Evolutionary conservation across 2,329 filamentous ascomycete genomes (phyloP).

Genomic region (Sporothrix phasma): DNA sequence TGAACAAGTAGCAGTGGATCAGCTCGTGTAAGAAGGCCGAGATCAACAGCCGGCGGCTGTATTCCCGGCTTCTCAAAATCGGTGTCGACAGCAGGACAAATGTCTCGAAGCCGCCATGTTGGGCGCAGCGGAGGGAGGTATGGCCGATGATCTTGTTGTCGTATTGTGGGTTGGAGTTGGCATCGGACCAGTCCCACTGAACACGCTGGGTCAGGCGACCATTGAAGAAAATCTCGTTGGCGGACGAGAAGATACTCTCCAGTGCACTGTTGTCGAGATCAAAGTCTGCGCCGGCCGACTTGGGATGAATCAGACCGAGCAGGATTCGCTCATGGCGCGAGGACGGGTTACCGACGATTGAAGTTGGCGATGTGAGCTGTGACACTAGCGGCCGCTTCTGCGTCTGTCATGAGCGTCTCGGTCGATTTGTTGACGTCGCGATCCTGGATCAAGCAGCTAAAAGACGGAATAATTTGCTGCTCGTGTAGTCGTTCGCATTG

Average conservation of each 20-base stretch:
- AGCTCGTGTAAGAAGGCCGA: conserved; percentile 58
- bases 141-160: conserved; percentile 50
- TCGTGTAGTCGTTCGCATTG: background rate
- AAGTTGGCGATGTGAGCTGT: conserved; percentile 36
- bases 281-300: conserved; percentile 36
- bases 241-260: conserved; percentile 47
- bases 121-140: conserved; percentile 45
- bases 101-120: conserved; percentile 47
- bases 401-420: conserved; percentile 33
- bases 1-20: conserved; percentile 57
- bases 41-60: conserved; percentile 51
- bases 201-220: conserved; percentile 47
- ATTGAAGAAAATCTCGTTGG: conserved; percentile 54
- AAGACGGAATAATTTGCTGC: background rate
- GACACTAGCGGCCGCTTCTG: conserved; percentile 40
- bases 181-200: conserved; percentile 52
- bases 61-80: conserved; percentile 45
- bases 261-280: conserved; percentile 48
- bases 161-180: conserved; percentile 37
- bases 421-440: conserved; percentile 26
- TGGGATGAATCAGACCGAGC: conserved; percentile 45
- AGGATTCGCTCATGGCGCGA: conserved; percentile 49
- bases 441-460: conserved; percentile 15
- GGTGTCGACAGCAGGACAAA: conserved; percentile 51
- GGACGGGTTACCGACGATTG: conserved; percentile 34